A percentile compares a stretch with the other conserved stretches of the same genome.
phyloP scores from a whole-genome alignment of 257 asterid species.

The Solanum corneliomulleri region DNA sequence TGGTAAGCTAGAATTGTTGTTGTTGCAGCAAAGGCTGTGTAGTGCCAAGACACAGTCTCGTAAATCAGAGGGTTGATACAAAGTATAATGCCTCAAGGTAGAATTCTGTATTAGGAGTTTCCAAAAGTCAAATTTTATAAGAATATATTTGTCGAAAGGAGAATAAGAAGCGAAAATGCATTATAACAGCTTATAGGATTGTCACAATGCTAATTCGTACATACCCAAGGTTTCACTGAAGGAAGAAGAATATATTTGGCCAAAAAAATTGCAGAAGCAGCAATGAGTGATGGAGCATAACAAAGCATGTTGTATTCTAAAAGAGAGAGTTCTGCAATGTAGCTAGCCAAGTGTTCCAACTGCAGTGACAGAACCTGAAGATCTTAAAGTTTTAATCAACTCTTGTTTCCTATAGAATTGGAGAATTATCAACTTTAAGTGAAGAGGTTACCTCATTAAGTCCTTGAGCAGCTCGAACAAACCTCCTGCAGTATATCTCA shows the following conservation, averaged over 20 bases:
- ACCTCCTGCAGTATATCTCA: conserved; percentile 43
- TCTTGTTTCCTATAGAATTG: background rate
- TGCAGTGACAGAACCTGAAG: conserved; percentile 44
- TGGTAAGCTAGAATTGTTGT: conserved; percentile 47
- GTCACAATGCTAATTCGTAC: background rate
- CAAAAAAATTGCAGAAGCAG: conserved; percentile 46
- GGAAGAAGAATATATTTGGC: conserved; percentile 33
- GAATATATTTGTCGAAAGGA: background rate
- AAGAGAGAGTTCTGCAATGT: conserved; percentile 45
- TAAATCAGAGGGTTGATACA: conserved; percentile 30
- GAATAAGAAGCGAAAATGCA: background rate
- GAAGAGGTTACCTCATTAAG: conserved; percentile 44
- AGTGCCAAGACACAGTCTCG: conserved; percentile 35
- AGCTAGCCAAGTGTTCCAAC: conserved; percentile 54
- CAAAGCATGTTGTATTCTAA: conserved; percentile 35
- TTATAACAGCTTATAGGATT: background rate
- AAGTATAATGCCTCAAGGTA: conserved; percentile 34
- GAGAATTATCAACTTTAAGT: background rate
- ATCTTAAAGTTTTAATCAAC: background rate
- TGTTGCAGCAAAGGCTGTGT: conserved; percentile 18
- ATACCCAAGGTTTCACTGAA: conserved; percentile 48
- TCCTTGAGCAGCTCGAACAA: conserved; percentile 83
- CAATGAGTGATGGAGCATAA: conserved; percentile 34
- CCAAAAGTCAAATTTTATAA: background rate
- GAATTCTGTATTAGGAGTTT: conserved; percentile 30